Base-by-base conservation (phyloP, 345 rosid genomes). In the Firmiana major region DNA sequence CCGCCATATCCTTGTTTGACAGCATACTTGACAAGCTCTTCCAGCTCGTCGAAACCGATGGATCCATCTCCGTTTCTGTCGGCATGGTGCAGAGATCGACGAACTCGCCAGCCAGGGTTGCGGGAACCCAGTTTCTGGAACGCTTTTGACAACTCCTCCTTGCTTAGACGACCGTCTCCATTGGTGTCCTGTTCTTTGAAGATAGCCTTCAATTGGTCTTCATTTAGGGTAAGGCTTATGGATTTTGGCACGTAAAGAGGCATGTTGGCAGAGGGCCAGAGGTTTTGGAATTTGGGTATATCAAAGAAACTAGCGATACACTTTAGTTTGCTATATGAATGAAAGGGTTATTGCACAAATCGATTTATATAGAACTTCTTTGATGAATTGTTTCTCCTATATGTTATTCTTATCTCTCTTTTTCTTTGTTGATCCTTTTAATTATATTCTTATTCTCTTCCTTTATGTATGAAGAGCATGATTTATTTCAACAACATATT, bases 21-120 rank as follows among this genome's bases (percentile, higher is more conserved):
- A 36, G 46, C 83, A 73, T 84, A 84, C 36, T 75, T 75, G 36
- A 75, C 74, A 9, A 84, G 79, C 3, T 71, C 58, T 55, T 81
- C 78, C 6, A 84, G 40, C 80, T 84, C 84, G 1, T 66, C 54
- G 9, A 40, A 0, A n/a, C 59, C 45, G 40, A 84, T 73, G 19
- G 5, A 22, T 17, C 81, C 86, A 19, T 84, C 84, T 28, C 78
- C 76, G 19, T 84, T 57, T 2, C 5, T 2, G 42, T 81, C 81
- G 10, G 84, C 84, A 48, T 51, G 80, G 74, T 38, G 21, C 4
- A 76, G 65, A 0, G 80, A 73, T 15, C 84, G 80, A 38, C 31
- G 19, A 53, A 72, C 82, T 73, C 84, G 68, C 76, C 78, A 78
- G 6, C 58, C 55, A 1, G 84, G 82, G 21, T 71, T n/a, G 16